A percentile compares a stretch with the other conserved stretches of the same genome.
These are phyloP conservation scores for Entomortierella chlamydospora DNA, from an alignment of 192 early-diverging fungal species.

Conservation along the genomic window DNA sequence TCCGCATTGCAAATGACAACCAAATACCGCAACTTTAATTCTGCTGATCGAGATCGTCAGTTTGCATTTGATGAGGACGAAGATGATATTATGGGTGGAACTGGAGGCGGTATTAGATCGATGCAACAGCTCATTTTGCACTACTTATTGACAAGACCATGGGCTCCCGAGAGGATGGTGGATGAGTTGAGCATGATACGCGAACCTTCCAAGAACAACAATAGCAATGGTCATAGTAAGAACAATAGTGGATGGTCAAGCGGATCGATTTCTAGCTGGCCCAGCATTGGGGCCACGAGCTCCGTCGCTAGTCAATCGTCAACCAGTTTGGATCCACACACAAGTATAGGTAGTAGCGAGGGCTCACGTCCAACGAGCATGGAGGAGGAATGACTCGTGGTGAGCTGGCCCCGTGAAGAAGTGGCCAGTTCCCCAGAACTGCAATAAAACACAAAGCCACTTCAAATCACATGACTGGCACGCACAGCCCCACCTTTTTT, in stretches of 20 bases:
- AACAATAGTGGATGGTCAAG: slow-evolving; percentile 10
- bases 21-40: slow-evolving; percentile 27
- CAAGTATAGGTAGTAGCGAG: slow-evolving; percentile 14
- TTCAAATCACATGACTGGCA: background rate
- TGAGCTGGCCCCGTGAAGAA: background rate
- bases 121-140: slow-evolving; percentile 72
- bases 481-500: slow-evolving; percentile 2
- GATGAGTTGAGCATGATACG: slow-evolving; percentile 74
- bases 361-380: slow-evolving; percentile 26
- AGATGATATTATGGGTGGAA: slow-evolving; percentile 61
- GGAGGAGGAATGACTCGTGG: slow-evolving; percentile 49
- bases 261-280: slow-evolving; percentile 22
- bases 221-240: background rate
- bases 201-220: slow-evolving; percentile 63
- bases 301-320: slow-evolving; percentile 28
- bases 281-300: background rate
- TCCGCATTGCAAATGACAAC: slow-evolving; percentile 55
- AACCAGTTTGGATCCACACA: slow-evolving; percentile 2
- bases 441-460: background rate
- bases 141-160: slow-evolving; percentile 74
- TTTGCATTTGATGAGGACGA: slow-evolving; percentile 58
- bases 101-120: slow-evolving; percentile 22
- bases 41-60: slow-evolving; percentile 26
- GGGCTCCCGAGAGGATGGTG: slow-evolving; percentile 77
- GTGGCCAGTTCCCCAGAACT: too few relatives aligned